These are phyloP conservation scores for Vitellaria paradoxa DNA, from an alignment of 179 eudicot genomes.

Conservation along the genomic window DNA sequence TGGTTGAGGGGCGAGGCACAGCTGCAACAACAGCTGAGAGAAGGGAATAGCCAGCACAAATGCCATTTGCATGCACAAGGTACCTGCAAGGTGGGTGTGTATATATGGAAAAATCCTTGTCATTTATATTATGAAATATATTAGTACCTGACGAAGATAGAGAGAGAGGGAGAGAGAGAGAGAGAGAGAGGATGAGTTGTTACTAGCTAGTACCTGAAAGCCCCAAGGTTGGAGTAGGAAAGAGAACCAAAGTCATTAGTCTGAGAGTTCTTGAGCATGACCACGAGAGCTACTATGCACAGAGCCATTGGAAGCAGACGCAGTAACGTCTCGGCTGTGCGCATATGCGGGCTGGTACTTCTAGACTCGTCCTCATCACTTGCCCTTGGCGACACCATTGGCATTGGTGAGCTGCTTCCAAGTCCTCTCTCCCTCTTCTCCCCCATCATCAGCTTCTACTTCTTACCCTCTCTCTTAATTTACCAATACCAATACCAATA, in stretches of 20 bases:
- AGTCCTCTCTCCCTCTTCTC: slow-evolving; percentile 14
- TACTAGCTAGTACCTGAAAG: slow-evolving; percentile 57
- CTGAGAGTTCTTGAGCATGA: slow-evolving; percentile 82
- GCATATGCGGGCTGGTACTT: slow-evolving; percentile 33
- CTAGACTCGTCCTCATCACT: slow-evolving; percentile 17
- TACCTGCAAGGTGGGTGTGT: slow-evolving; percentile 39
- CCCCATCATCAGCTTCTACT: not conserved
- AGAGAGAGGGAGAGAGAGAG: too few relatives aligned
- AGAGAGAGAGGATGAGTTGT: too few relatives aligned
- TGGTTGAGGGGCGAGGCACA: slow-evolving; percentile 74
- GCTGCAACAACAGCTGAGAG: slow-evolving; percentile 75
- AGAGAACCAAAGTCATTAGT: slow-evolving; percentile 68
- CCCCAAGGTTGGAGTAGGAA: slow-evolving; percentile 77
- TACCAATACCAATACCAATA: not conserved
- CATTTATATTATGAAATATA: not conserved
- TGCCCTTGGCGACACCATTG: not conserved
- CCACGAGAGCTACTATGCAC: slow-evolving; percentile 60
- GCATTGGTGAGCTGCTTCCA: slow-evolving; percentile 1
- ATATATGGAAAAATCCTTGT: not conserved
- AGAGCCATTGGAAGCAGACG: slow-evolving; percentile 72
- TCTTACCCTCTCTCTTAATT: slow-evolving; percentile 2
- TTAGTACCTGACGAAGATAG: too few relatives aligned
- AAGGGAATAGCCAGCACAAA: slow-evolving; percentile 92
- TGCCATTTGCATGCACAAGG: slow-evolving; percentile 86
- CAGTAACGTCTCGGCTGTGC: slow-evolving; percentile 73